Evolutionary conservation across 108 stramenopile species (phyloP), one percentile per base, ranked within the genome.

Genomic region (Poteriospumella lacustris): DNA sequence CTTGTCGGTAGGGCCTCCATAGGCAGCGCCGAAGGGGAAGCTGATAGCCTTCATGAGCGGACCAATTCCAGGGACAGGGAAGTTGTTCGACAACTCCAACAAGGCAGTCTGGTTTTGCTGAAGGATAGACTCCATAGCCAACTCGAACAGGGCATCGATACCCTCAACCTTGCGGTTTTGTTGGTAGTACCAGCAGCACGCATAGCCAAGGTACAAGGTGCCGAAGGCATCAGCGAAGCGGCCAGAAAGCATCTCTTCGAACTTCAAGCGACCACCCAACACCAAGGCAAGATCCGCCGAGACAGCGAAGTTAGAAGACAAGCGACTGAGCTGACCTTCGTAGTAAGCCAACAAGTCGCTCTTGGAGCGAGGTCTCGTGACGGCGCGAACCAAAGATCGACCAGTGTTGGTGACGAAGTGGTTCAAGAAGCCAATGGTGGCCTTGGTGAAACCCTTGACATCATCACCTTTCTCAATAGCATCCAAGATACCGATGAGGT

Each of bases 171-270:
- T 40, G 43, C 43, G 52, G 69, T 92, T 87, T 68, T 93, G 91
- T 44, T 86, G 79, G 80, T 95, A 94, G 82, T 94, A 94, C 86
- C 95, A 95, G 67, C 95, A 85, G 39, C 94, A 95, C 0, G 95
- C 89, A 83, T 97, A 97, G 70, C 97, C 97, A n/a, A 97, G 85
- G 89, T 93, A 95, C 81, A 97, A 92, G 64, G 93, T 95, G 34
- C 93, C 94, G 85, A 97, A 83, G 31, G 95, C 94, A 89, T 97
- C 97, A 0, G 95, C 89, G 70, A 96, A 90, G 47, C 90, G 87
- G 43, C 97, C 97, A 88, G 94, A 95, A 26, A 97, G 78, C 68
- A 95, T 90, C 79, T 97, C 97, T 75, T 96, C 95, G 82, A 97
- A 97, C 85, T 97, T 97, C 67, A 97, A 88, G 64, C 90, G 85